Evolutionary conservation across 208 protist species (phyloP).

Genomic region (Phytomonas francai): DNA sequence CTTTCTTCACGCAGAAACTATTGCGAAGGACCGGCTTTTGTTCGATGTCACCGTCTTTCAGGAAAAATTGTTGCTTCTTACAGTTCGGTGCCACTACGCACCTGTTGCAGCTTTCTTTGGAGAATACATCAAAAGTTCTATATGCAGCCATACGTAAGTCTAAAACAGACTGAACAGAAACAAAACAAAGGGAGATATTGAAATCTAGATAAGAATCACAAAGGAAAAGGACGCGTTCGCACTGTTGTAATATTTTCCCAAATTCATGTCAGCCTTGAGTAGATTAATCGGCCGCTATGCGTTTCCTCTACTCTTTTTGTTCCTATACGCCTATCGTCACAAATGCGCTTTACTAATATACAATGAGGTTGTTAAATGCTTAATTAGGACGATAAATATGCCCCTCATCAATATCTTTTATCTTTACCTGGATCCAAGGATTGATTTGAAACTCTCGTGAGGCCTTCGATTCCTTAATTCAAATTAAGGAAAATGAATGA

Average conservation of each 20-base stretch:
- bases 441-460: background rate
- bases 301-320: background rate
- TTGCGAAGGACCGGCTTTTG: constrained; percentile 24
- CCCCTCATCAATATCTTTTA: background rate
- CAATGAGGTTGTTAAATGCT: background rate
- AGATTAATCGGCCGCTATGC: background rate
- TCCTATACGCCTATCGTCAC: background rate
- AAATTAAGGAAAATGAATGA: background rate
- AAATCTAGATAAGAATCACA: background rate
- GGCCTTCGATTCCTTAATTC: background rate
- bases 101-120: constrained; percentile 37
- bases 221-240: background rate
- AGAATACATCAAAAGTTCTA: constrained; percentile 23
- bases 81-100: constrained; percentile 29
- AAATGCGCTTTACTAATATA: background rate
- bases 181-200: background rate
- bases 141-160: constrained; percentile 11
- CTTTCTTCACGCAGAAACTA: constrained; percentile 47
- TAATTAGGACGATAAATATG: background rate
- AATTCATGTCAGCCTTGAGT: background rate
- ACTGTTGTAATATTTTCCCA: background rate
- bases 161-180: constrained; percentile 5
- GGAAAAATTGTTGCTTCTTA: constrained; percentile 21
- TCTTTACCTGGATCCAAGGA: background rate
- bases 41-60: constrained; percentile 28